Base-by-base conservation (phyloP, 106 monocot species). In the Gastrodia elata region DNA sequence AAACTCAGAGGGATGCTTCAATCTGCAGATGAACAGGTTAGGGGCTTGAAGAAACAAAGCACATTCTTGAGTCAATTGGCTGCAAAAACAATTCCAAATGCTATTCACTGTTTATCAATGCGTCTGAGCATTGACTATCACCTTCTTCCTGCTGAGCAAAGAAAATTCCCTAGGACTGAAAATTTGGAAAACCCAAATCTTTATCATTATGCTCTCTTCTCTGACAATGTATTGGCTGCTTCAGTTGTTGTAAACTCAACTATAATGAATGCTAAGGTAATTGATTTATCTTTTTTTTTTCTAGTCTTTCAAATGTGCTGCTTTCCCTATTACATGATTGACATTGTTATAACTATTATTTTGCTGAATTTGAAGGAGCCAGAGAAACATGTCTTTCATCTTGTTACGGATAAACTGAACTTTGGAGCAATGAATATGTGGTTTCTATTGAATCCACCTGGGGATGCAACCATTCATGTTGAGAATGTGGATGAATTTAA, bases 341-440 rank as follows among this genome's bases (percentile, higher is more conserved):
- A 40, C 22, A 3, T 10, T 68, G 22, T 44, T 46, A n/a, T 52
- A 75, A 35, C 52, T 59, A 58, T 32, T 20, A n/a, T 22, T 59
- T 48, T 2, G 25, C 39, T 74, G 38, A 14, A 46, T 77, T 82
- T 37, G 86, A 30, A 90, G 90, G 87, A 90, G 74, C 87, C 90
- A 20, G 84, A 87, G 80, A 90, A 90, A 68, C 90, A 90, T 76
- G 90, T 90, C 11, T 90, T 90, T 67, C 90, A 90, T 82, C 64
- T 90, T 9, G 90, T 90, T 70, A 90, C 90, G 46, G 90, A 90
- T 78, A 90, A 90, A 71, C 65, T 90, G 77, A 90, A 90, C 80
- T 87, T 91, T 78, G 90, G 90, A 83, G 87, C 90, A 38, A 91
- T 91, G 90, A 91, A 82, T 68, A 91, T 91, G 90, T 91, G 90